Evolutionary conservation across 1,284 basidiomycete species (phyloP).

Genomic region (Apiotrichum veenhuisii): DNA sequence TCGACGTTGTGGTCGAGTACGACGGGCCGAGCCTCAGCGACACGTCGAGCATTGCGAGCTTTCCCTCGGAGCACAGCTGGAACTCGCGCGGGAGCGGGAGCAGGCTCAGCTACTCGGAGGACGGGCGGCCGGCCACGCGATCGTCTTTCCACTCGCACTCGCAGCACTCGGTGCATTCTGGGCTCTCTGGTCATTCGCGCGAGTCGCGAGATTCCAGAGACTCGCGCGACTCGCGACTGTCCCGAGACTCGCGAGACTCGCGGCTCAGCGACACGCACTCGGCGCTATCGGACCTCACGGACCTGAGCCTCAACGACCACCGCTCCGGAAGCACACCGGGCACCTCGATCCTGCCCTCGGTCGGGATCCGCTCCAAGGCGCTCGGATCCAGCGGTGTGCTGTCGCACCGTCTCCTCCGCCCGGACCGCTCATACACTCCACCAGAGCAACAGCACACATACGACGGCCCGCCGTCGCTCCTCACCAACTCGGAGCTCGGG

Average conservation of each 20-base stretch:
- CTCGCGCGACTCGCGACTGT: background rate
- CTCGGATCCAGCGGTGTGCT: background rate
- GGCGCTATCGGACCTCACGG: background rate
- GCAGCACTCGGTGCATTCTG: background rate
- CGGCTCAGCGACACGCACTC: background rate
- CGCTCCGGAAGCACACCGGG: background rate
- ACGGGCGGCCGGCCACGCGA: background rate
- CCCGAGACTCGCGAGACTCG: background rate
- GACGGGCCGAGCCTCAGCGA: slow-evolving; percentile 88
- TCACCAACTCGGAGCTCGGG: slow-evolving; percentile 57
- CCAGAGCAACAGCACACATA: background rate
- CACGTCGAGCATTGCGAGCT: slow-evolving; percentile 64
- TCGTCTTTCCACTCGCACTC: background rate
- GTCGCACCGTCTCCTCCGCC: background rate
- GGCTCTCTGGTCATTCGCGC: background rate
- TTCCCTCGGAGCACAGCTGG: slow-evolving; percentile 14
- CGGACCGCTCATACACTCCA: background rate
- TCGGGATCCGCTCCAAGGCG: background rate
- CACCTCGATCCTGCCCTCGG: background rate
- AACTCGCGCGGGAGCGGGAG: slow-evolving; percentile 2
- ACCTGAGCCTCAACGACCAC: background rate
- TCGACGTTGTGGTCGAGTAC: slow-evolving; percentile 75
- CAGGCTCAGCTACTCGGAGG: background rate
- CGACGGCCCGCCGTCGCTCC: slow-evolving; percentile 26
- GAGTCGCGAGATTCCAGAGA: too few relatives aligned